Evolutionary conservation across 2,329 filamentous ascomycete species (phyloP), one percentile per base, ranked within the genome.

Genomic region (Beauveria australis): DNA sequence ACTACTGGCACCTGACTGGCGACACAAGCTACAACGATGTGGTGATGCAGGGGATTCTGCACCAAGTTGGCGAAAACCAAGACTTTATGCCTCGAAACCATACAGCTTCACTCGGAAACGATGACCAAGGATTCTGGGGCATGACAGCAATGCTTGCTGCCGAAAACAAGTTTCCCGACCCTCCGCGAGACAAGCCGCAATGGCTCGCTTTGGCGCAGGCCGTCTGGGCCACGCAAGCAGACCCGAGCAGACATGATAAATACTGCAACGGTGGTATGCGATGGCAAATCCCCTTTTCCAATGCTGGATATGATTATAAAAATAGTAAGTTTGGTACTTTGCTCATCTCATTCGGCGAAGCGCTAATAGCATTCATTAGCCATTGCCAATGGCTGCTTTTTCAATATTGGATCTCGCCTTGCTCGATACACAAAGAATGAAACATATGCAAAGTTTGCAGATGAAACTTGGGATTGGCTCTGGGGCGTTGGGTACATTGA

Each of bases 231-330:
- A 83, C 83, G 1, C 78, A 81, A 62, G 84, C 81, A 0, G 66
- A 73, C 51, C 74, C 79, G 14, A 80, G 87, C 48, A 89, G 89
- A 76, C 87, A 91, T 68, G 81, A 79, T 6, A 71, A 78, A 0
- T 78, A 78, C 2, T 92, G 89, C 67, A 77, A 79, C 24, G 89
- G 89, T 64, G 89, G 89, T 10, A 69, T 92, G 66, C 79, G 88
- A 67, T 91, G 89, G 88, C 89, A 94, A 75, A 88, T 93, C 62
- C 89, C 86, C 61, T 77, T 82, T 1, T 86, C 87, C 65, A 91
- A 92, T 69, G 80, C 78, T 33, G 90, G 90, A 26, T 94, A 89
- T 71, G 81, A 86, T 68, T 92, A 92, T 78, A 94, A 87, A 72
- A 87, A 87, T 68, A 80, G 77, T 79, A 71, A 37, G 74, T 56